A percentile compares a stretch with the other conserved stretches of the same genome.
These are phyloP conservation scores for Cydonia oblonga DNA, from an alignment of 331 rosid species.

Conservation along the genomic window DNA sequence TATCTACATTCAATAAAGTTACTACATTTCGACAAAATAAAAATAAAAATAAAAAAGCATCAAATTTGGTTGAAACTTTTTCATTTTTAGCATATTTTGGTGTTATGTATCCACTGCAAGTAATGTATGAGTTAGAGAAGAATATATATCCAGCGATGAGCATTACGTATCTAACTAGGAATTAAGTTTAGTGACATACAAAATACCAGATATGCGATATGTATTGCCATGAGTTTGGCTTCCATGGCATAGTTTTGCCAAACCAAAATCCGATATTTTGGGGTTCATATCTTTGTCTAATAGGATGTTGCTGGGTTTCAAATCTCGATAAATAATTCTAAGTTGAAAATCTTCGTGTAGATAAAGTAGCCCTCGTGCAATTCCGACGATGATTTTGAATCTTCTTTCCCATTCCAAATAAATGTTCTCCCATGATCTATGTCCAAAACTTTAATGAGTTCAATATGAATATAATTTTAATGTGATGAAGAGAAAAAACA, in stretches of 20 bases:
- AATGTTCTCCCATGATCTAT: constrained; percentile 8
- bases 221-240: constrained; percentile 29
- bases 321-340: constrained; percentile 20
- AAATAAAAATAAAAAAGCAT: constrained; percentile 11
- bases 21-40: too few species aligned
- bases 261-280: constrained; percentile 25
- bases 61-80: constrained; percentile 15
- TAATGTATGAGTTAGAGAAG: neutral
- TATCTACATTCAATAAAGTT: too few species aligned
- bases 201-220: constrained; percentile 23
- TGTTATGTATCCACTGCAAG: constrained; percentile 24
- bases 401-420: constrained; percentile 21
- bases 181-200: too few species aligned
- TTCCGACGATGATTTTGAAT: constrained; percentile 20
- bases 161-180: neutral
- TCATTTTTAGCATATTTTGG: constrained; percentile 15
- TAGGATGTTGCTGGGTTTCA: constrained; percentile 24
- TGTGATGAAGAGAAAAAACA: neutral
- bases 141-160: neutral
- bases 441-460: neutral
- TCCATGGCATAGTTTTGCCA: constrained; percentile 13
- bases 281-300: constrained; percentile 26
- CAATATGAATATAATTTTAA: neutral
- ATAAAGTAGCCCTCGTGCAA: constrained; percentile 22
- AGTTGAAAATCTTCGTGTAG: constrained; percentile 28